Base-by-base conservation (phyloP, 2,329 filamentous ascomycete species). In the Calycina herbarum region DNA sequence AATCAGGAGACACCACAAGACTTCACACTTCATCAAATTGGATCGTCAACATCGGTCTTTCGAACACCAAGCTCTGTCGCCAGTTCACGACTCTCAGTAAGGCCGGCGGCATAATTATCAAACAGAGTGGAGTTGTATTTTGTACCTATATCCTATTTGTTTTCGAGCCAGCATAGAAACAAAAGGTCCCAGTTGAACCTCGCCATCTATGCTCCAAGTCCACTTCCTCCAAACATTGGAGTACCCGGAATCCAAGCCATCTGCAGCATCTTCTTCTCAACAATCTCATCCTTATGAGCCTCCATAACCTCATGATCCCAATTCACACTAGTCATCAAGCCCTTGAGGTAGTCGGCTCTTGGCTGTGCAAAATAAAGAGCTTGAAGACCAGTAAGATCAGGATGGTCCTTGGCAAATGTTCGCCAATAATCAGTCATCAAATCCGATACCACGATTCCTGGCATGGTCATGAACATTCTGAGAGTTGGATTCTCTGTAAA, bases 21-120 rank as follows among this genome's bases (percentile, higher is more conserved):
- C 57, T 38, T 85, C 27, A 70, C 77, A n/a, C 69, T 85, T 48
- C 80, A 83, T 66, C 77, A 81, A 31, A 71, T 85, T 68, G 81
- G 82, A 0, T 88, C 86, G 1, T 88, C 86, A 5, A 88, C 84
- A 1, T 89, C 86, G 0, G 87, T 89, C 0, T 89, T 89, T 68
- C 79, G 83, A 8, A 89, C 86, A 0, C 82, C 82, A 1, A 85
- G 82, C 33, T 72, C 68, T 42, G 64, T 63, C 20, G 61, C 20
- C 0, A 66, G 63, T 56, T 56, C 35, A 35, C 35, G 66, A 20
- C 33, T 38, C 10, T 65, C 63, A 35, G 4, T 40, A 13, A 60
- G 64, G 35, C 48, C 35, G n/a, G 35, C 35, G 2, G 35, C 20
- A 54, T 54, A 13, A 27, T 24, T 11, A 10, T 20, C 13, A 2